These are phyloP conservation scores for Lotus japonicus DNA, from an alignment of 306 rosid species.

Conservation along the genomic window DNA sequence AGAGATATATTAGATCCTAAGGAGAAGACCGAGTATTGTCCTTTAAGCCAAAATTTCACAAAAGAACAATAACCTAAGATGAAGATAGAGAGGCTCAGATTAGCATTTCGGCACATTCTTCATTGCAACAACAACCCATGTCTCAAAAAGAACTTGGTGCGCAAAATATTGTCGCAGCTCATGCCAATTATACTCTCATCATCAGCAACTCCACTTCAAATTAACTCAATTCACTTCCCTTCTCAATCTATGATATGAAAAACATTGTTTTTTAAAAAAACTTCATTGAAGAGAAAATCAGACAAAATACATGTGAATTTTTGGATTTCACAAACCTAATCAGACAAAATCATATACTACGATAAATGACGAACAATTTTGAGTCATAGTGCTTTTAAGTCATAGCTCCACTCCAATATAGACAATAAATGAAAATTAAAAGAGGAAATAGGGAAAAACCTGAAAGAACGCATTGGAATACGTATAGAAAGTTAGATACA, in stretches of 20 bases:
- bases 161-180: slow-evolving; percentile 48
- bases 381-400: too few species aligned
- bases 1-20: too few species aligned
- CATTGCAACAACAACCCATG: slow-evolving; percentile 57
- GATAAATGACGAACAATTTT: too few species aligned
- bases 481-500: slow-evolving; percentile 54
- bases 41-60: too few species aligned
- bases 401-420: too few species aligned
- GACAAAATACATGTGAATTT: too few species aligned
- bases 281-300: too few species aligned
- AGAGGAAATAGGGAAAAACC: slow-evolving; percentile 17
- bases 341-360: too few species aligned
- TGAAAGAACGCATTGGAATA: slow-evolving; percentile 70
- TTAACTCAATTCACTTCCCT: not conserved
- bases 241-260: too few species aligned
- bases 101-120: slow-evolving; percentile 80
- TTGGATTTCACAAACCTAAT: not conserved
- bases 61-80: not conserved
- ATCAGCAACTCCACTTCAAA: slow-evolving; percentile 23
- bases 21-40: too few species aligned
- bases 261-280: too few species aligned
- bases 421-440: not conserved
- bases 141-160: slow-evolving; percentile 33
- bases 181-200: slow-evolving; percentile 40
- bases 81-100: slow-evolving; percentile 53